Base-by-base conservation (phyloP, 495 filamentous ascomycete genomes). In the Aspergillus biplanus region DNA sequence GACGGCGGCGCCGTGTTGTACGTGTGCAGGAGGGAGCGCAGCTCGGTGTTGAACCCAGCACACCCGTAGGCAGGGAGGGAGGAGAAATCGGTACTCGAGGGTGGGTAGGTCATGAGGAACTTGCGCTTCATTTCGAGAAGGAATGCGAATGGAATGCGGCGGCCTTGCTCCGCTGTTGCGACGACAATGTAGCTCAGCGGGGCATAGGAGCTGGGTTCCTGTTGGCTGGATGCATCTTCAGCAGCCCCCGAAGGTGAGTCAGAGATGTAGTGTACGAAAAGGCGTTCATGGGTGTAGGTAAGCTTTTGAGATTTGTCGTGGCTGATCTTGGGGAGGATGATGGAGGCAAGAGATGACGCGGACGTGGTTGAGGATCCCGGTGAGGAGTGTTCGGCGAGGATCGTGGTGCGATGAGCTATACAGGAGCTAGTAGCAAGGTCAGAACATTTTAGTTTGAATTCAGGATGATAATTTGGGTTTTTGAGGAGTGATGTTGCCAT, bases 231-330 rank as follows among this genome's bases (percentile, higher is more conserved):
- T 54, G 55, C 62, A 46, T 76, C 71, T 2, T 71, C 67, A 46
- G 72, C 27, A 53, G 77, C 66, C 67, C 88, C 85, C 4, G 87
- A 89, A 27, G 93, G 87, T 1, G 93, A 88, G 71, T 91, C 89
- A 69, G 94, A 86, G 75, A 97, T 92, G 83, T 96, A 97, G 83
- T 98, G 93, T 75, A 98, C 92, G 80, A 93, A 92, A 73, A 97
- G 87, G 48, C 87, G 80, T 73, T 92, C 89, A 75, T 96, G 92
- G 32, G 91, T 96, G 82, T 94, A 97, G 64, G 94, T 98, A 39
- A 96, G 87, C 74, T 97, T 97, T 72, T 94, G 89, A 7, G 93
- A 85, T 35, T 84, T 78, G 59, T 82, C 73, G 75, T 99, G 95
- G 63, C 78, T 77, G 83, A 99, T 97, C 71, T 97, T 97, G 59